Conservation (phyloP, 2,329 filamentous ascomycete species). For the Epicoccum sorghinum region DNA sequence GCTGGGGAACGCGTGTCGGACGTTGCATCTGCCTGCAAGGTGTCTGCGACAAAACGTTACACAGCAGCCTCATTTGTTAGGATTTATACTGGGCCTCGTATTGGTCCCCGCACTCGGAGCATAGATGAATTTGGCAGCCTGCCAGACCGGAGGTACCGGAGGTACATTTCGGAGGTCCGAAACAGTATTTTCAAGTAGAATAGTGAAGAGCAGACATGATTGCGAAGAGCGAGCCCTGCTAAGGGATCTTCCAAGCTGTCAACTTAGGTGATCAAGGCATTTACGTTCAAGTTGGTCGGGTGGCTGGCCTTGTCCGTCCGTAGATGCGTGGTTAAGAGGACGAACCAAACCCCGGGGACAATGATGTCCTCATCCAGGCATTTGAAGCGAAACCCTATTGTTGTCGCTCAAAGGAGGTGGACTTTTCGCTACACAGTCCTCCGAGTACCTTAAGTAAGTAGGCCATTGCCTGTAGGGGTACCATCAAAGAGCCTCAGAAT, state of each 20-base stretch:
- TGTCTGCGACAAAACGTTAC: conserved; percentile 14
- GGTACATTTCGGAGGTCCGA: not conserved
- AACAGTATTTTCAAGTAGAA: not conserved
- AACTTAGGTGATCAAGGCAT: not conserved
- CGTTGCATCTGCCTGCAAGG: conserved; percentile 16
- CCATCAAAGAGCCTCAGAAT: not conserved
- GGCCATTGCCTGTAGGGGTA: not conserved
- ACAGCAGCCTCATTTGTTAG: conserved; percentile 12
- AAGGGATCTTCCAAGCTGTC: not conserved
- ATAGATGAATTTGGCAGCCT: not conserved
- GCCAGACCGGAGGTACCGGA: not conserved
- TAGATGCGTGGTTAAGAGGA: conserved; percentile 3
- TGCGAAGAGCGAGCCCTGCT: not conserved
- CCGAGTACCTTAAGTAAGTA: too few relatives aligned
- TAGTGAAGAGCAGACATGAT: not conserved
- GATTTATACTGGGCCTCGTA: not conserved
- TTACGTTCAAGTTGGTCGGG: conserved; percentile 9
- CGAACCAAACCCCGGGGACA: conserved; percentile 1
- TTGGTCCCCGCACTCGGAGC: not conserved
- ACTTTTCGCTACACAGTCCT: too few relatives aligned
- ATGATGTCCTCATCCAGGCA: conserved; percentile 7
- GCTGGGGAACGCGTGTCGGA: conserved; percentile 20
- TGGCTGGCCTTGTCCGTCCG: conserved; percentile 10
- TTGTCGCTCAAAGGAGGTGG: not conserved
- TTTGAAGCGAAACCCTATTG: conserved; percentile 1